These are phyloP conservation scores for Tetratostichococcus sp. DNA, from an alignment of 139 green algal genomes.

Conservation along the genomic window DNA sequence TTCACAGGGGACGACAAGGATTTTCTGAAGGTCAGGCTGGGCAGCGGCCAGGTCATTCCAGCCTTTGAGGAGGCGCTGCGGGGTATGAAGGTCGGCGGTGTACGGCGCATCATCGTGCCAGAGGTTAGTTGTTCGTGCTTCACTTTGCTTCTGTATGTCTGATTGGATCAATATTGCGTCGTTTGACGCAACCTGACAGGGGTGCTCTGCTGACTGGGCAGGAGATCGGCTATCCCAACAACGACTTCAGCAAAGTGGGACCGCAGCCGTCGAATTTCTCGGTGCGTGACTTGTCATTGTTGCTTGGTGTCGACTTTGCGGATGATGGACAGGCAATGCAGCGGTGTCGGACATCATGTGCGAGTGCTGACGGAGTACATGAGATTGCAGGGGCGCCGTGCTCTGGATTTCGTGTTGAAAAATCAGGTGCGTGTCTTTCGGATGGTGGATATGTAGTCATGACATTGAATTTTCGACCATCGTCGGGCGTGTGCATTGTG, in stretches of 20 bases:
- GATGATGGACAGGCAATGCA: not conserved
- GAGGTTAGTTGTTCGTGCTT: not conserved
- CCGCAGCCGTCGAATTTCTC: constrained; percentile 61
- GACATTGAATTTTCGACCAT: no score
- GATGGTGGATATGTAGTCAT: no score
- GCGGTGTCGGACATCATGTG: no score
- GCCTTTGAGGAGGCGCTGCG: constrained; percentile 76
- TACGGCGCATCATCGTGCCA: constrained; percentile 78
- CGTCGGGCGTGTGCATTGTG: no score
- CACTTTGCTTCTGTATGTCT: not conserved
- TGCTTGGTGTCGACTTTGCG: not conserved
- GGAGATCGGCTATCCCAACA: constrained; percentile 76
- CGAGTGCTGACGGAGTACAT: no score
- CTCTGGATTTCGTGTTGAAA: constrained; percentile 88
- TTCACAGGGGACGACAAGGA: constrained; percentile 68
- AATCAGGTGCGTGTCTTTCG: constrained; percentile 36
- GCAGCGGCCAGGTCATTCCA: constrained; percentile 47
- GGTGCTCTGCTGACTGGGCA: no score
- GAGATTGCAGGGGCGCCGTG: constrained; percentile 58
- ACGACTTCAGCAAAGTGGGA: constrained; percentile 50
- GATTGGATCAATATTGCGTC: not conserved
- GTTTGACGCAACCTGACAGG: not conserved
- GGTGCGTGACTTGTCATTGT: constrained; percentile 5
- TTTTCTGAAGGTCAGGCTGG: constrained; percentile 62
- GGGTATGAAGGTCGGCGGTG: constrained; percentile 69